phyloP scores from a whole-genome alignment of 495 filamentous ascomycete genomes.

The Neurospora tetraspora region DNA sequence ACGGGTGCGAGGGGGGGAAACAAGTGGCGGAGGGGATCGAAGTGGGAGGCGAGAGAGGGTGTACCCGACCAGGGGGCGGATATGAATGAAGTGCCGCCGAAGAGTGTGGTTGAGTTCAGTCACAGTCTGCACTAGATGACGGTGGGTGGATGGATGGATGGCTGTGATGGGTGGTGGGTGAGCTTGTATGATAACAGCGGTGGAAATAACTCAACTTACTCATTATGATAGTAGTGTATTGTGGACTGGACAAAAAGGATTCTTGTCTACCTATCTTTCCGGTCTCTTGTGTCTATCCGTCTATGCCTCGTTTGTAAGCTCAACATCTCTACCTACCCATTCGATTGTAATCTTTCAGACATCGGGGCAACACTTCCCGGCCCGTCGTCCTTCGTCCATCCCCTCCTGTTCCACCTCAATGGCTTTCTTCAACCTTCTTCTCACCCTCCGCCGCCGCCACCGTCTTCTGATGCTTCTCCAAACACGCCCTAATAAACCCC shows the following conservation, averaged over 20 bases:
- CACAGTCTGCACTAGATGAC: too few relatives aligned
- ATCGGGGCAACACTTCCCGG: too few relatives aligned
- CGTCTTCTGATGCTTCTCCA: conserved; percentile 19
- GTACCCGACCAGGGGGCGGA: neutral
- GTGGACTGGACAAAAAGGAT: neutral
- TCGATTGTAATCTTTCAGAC: too few relatives aligned
- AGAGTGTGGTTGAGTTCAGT: neutral
- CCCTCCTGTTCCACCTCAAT: neutral
- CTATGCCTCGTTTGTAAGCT: too few relatives aligned
- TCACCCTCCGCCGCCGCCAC: neutral
- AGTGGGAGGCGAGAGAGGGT: neutral
- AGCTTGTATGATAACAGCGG: neutral
- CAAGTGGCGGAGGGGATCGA: neutral
- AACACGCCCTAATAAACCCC: conserved; percentile 59
- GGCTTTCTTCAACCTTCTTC: neutral
- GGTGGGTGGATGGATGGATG: neutral
- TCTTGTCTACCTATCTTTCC: neutral
- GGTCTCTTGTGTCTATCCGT: neutral
- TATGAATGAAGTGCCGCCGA: conserved; percentile 1
- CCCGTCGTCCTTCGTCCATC: neutral
- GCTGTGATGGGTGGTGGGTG: neutral
- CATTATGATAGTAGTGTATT: neutral
- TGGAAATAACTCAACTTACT: too few relatives aligned
- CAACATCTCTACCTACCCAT: too few relatives aligned
- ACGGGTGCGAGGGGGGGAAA: neutral